Conservation (phyloP, 345 rosid species). For the Cardamine resedifolia region DNA sequence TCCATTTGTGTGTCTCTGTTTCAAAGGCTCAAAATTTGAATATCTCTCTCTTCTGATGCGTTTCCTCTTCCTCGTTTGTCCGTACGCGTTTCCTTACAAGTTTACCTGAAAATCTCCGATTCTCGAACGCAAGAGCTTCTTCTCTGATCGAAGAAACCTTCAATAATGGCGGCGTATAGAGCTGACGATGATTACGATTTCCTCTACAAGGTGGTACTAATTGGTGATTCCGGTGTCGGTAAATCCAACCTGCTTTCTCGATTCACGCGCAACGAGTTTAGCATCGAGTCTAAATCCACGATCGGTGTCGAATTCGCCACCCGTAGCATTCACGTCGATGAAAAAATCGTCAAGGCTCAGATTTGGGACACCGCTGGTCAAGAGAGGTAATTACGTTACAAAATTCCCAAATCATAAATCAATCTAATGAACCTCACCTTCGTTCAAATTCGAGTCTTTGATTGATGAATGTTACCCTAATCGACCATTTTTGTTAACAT, state of each 20-base stretch:
- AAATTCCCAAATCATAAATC: not conserved
- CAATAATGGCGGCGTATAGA: slow-evolving; percentile 65
- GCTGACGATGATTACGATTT: slow-evolving; percentile 89
- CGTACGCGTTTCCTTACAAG: not conserved
- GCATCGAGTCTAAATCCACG: slow-evolving; percentile 82
- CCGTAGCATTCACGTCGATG: slow-evolving; percentile 70
- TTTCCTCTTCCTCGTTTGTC: not conserved
- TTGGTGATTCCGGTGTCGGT: slow-evolving; percentile 85
- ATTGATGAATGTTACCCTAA: not conserved
- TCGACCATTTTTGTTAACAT: not conserved
- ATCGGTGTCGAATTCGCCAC: slow-evolving; percentile 90
- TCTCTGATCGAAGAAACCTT: slow-evolving; percentile 8
- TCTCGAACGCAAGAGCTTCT: not conserved
- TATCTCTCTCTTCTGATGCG: not conserved
- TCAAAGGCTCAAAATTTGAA: slow-evolving; percentile 26
- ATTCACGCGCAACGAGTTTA: slow-evolving; percentile 76
- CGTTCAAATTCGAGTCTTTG: not conserved
- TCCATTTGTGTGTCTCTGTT: not conserved
- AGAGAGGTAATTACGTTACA: slow-evolving; percentile 49
- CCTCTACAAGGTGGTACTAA: slow-evolving; percentile 70
- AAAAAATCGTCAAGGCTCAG: slow-evolving; percentile 81
- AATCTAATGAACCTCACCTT: not conserved
- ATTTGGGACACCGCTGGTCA: slow-evolving; percentile 94
- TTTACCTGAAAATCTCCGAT: slow-evolving; percentile 4
- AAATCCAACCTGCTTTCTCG: slow-evolving; percentile 75